Evolutionary conservation across 306 rosid genomes (phyloP).

Genomic region (Vachellia collinsii): DNA sequence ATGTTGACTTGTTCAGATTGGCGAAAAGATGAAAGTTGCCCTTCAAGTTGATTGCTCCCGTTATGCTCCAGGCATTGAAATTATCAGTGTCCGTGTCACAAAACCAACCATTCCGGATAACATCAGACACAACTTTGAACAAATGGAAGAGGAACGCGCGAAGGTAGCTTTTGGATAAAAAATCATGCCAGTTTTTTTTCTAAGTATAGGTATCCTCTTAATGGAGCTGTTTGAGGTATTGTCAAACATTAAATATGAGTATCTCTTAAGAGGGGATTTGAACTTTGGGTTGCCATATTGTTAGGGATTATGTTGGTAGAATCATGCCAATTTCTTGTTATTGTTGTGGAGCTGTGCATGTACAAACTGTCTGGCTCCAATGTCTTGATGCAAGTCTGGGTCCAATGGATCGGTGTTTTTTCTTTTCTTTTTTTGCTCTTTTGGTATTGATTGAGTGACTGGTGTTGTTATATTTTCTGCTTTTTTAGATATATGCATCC

Average conservation of each 20-base stretch:
- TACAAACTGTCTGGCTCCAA: too few species aligned
- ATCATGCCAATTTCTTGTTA: slow-evolving; percentile 21
- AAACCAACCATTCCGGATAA: slow-evolving; percentile 83
- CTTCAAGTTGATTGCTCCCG: slow-evolving; percentile 90
- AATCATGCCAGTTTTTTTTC: not conserved
- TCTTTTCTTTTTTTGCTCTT: not conserved
- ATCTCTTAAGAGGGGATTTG: too few species aligned
- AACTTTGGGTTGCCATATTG: too few species aligned
- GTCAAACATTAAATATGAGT: too few species aligned
- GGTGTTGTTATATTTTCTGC: not conserved
- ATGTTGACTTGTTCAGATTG: slow-evolving; percentile 63
- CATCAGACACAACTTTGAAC: slow-evolving; percentile 70
- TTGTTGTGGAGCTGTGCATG: not conserved
- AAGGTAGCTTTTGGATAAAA: slow-evolving; percentile 54
- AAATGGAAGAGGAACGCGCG: slow-evolving; percentile 95
- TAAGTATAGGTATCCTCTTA: too few species aligned
- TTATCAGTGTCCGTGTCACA: slow-evolving; percentile 78
- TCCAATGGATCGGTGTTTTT: too few species aligned
- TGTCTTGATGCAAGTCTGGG: too few species aligned
- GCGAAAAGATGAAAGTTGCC: slow-evolving; percentile 88
- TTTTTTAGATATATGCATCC: not conserved
- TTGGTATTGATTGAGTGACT: slow-evolving; percentile 8
- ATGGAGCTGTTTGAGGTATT: too few species aligned
- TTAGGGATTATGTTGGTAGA: too few species aligned
- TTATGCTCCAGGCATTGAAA: slow-evolving; percentile 92